Conservation (phyloP, 495 filamentous ascomycete genomes). For the Aspergillus haitiensis region DNA sequence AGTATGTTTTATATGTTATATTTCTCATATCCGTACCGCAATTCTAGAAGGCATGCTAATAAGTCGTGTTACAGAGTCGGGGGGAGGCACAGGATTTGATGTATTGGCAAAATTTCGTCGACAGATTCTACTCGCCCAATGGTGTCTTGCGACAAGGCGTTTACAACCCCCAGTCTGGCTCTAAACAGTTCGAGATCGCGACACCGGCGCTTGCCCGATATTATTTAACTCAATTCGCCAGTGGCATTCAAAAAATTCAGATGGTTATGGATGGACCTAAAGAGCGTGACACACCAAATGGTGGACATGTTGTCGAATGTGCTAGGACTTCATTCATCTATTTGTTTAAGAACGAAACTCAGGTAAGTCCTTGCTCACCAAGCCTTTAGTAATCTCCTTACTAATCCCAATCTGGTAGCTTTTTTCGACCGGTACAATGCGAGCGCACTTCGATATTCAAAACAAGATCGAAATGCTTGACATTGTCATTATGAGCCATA, state of each 20-base stretch:
- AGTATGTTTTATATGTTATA: constrained; percentile 40
- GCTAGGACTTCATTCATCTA: constrained; percentile 64
- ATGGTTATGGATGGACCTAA: constrained; percentile 61
- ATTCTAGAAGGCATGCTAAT: constrained; percentile 12
- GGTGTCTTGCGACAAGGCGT: constrained; percentile 69
- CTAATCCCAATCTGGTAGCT: constrained; percentile 48
- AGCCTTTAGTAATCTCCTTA: constrained; percentile 4
- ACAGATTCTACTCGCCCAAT: constrained; percentile 68
- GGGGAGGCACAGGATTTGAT: constrained; percentile 59
- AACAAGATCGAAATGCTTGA: constrained; percentile 73
- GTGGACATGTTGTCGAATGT: constrained; percentile 65
- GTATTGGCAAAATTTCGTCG: constrained; percentile 76
- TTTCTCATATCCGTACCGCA: neutral
- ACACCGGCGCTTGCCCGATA: constrained; percentile 74
- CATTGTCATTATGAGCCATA: constrained; percentile 60
- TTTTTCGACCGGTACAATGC: constrained; percentile 60
- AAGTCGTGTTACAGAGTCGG: constrained; percentile 44
- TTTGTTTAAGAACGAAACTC: constrained; percentile 69
- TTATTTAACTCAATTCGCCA: constrained; percentile 80
- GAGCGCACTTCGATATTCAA: constrained; percentile 65
- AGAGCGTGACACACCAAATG: constrained; percentile 58
- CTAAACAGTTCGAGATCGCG: constrained; percentile 77
- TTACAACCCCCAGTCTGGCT: constrained; percentile 47
- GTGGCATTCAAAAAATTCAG: constrained; percentile 75
- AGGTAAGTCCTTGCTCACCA: constrained; percentile 49